These are phyloP conservation scores for Rhamnella rubrinervis DNA, from an alignment of 331 rosid genomes.

Conservation along the genomic window DNA sequence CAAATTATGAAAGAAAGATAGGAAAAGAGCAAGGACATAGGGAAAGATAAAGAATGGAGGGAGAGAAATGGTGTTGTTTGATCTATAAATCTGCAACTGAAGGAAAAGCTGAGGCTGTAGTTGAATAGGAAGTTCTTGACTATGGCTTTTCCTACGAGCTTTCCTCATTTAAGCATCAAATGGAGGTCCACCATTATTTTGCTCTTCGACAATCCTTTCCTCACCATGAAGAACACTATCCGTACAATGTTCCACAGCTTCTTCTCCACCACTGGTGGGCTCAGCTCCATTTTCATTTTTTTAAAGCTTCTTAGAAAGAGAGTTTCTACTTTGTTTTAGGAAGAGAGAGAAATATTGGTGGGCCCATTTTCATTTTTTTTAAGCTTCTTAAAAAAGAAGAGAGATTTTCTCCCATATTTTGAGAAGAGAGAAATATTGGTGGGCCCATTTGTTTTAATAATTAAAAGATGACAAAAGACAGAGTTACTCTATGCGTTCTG, in stretches of 20 bases:
- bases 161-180: constrained; percentile 61
- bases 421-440: too few species aligned
- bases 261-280: constrained; percentile 45
- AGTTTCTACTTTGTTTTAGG: neutral
- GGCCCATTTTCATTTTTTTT: too few species aligned
- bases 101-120: constrained; percentile 34
- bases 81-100: constrained; percentile 56
- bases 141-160: constrained; percentile 65
- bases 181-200: too few species aligned
- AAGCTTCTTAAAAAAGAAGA: too few species aligned
- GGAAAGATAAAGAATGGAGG: too few species aligned
- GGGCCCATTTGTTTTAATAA: too few species aligned
- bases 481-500: too few species aligned
- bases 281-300: constrained; percentile 63
- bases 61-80: constrained; percentile 48
- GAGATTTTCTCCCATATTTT: too few species aligned
- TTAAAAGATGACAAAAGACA: too few species aligned
- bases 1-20: too few species aligned
- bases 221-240: constrained; percentile 50
- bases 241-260: constrained; percentile 64
- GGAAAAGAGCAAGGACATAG: too few species aligned
- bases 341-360: too few species aligned
- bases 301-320: neutral
- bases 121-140: constrained; percentile 44
- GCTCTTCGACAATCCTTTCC: constrained; percentile 70